Base-by-base conservation (phyloP, 2,329 filamentous ascomycete genomes). In the Trichophyton verrucosum region DNA sequence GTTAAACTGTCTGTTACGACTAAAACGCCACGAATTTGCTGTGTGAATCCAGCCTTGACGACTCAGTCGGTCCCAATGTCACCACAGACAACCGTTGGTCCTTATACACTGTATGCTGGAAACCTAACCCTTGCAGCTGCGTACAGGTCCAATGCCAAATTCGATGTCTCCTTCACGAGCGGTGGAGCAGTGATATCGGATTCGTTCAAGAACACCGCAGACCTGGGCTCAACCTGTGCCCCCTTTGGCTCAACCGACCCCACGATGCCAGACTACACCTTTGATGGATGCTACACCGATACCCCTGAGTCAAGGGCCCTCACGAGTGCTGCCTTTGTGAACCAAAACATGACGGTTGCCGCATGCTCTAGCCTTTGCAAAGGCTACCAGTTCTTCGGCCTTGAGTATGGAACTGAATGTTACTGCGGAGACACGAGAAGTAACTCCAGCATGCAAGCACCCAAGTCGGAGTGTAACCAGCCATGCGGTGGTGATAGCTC, bases 251-350 rank as follows among this genome's bases (percentile, higher is more conserved):
- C 57, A 5, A 55, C 51, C 11, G 53, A 36, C 20, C 22, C 62
- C 5, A 38, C 15, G 8, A 5, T 27, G 15, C 62, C 62, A 9
- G 22, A 47, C 3, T 58, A 44, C 24, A 57, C 9, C 7, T 63
- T 60, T 53, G 58, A 62, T 27, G 62, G 62, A 53, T 63, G 62
- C 33, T 63, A 58, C 27, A 63, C 60, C n/a, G 62, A 63, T 42
- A 61, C 33, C 22, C 57, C 61, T 8, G 42, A 17, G 15, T 58
- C 58, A n/a, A 58, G 62, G 17, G 22, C 62, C 3, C 47, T 63
- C 1, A 59, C 58, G 2, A 60, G 62, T 8, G 57, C 44, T 13
- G 58, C 60, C 2, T 60, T 33, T 20, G 58, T 30, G 11, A 24
- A 58, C 20, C 58, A 56, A 9, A 44, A 60, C 8, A 44, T 63